Conservation (phyloP, 371 early-diverging fungal genomes). For the Apophysomyces trapeziformis region DNA sequence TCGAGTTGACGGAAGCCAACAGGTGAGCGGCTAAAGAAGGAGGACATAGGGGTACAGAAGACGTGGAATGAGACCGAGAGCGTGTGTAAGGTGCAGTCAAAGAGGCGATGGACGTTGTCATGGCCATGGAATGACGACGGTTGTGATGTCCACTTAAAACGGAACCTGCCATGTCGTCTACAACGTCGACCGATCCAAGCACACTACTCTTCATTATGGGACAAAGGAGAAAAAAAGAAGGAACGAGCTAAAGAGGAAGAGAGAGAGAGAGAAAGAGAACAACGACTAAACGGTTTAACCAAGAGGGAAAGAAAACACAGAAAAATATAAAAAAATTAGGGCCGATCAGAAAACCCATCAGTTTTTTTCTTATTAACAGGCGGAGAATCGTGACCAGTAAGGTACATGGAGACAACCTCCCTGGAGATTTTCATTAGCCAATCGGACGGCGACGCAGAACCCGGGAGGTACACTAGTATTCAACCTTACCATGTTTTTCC, state of each 20-base stretch:
- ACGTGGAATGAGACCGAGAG: slow-evolving; percentile 24
- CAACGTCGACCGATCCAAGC: neutral
- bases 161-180: neutral
- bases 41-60: neutral
- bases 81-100: slow-evolving; percentile 13
- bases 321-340: neutral
- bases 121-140: slow-evolving; percentile 6
- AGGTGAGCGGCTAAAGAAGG: slow-evolving; percentile 19
- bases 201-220: neutral
- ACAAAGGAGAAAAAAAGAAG: neutral
- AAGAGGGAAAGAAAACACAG: neutral
- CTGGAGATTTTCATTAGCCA: slow-evolving; percentile 17
- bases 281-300: neutral
- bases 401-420: slow-evolving; percentile 8
- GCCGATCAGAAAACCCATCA: slow-evolving; percentile 1
- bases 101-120: slow-evolving; percentile 2
- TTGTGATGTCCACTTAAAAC: neutral
- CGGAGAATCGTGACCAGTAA: slow-evolving; percentile 10
- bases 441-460: slow-evolving; percentile 37
- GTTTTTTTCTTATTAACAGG: neutral
- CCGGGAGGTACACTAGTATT: slow-evolving; percentile 9
- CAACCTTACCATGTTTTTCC: neutral
- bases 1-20: slow-evolving; percentile 23
- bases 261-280: neutral
- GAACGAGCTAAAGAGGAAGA: neutral